Evolutionary conservation across 768 basidiomycete genomes (phyloP).

Genomic region (Paxillus ammoniavirescens): DNA sequence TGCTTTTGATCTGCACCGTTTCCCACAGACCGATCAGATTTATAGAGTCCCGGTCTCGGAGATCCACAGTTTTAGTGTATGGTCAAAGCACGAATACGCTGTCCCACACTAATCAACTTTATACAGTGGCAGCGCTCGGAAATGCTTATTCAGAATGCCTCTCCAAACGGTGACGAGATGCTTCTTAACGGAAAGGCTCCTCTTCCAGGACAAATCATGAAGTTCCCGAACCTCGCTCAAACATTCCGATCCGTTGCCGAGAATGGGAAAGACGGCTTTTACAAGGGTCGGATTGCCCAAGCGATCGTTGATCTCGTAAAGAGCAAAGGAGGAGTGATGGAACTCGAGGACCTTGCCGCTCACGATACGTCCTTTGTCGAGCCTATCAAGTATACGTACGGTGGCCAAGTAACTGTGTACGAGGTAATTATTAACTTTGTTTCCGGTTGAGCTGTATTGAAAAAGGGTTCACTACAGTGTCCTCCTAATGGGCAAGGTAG

Average conservation of each 20-base stretch:
- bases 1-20: background rate
- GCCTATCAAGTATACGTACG: conserved; percentile 91
- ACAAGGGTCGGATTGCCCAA: conserved; percentile 87
- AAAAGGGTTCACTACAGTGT: conserved; percentile 48
- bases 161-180: conserved; percentile 85
- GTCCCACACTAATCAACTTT: conserved; percentile 4
- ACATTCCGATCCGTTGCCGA: conserved; percentile 81
- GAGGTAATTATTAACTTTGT: conserved; percentile 54
- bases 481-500: conserved; percentile 94
- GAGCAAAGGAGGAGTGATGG: conserved; percentile 90
- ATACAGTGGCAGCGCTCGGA: conserved; percentile 51
- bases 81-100: conserved; percentile 14
- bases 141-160: conserved; percentile 74
- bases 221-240: conserved; percentile 74
- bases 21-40: background rate
- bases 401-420: conserved; percentile 80
- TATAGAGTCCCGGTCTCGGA: conserved; percentile 85
- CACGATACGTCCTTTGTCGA: conserved; percentile 80
- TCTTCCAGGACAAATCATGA: conserved; percentile 79
- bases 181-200: conserved; percentile 83
- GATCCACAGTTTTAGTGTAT: conserved; percentile 60
- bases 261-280: conserved; percentile 90
- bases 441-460: background rate
- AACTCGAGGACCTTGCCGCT: conserved; percentile 85
- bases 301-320: conserved; percentile 85